A percentile compares a stretch with the other conserved stretches of the same genome.
phyloP scores from a whole-genome alignment of 805 yeast genomes.

The Yamadazyma nakazawae region DNA sequence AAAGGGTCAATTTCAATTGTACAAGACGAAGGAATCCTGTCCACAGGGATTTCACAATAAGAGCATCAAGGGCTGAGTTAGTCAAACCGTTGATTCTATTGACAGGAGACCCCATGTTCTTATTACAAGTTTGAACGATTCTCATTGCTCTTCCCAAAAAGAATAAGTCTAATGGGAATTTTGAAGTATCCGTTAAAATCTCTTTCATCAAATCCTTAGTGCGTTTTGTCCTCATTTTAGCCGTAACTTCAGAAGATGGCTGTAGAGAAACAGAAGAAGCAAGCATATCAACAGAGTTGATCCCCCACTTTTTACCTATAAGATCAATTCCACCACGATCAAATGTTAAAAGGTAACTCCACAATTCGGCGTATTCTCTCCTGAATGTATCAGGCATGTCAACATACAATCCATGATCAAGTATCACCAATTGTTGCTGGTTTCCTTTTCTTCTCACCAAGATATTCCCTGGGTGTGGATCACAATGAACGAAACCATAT shows the following conservation, averaged over 20 bases:
- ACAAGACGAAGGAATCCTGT: slow-evolving; percentile 10
- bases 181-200: slow-evolving; percentile 59
- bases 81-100: slow-evolving; percentile 66
- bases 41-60: slow-evolving; percentile 13
- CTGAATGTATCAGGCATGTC: slow-evolving; percentile 49
- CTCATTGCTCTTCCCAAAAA: slow-evolving; percentile 71
- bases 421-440: slow-evolving; percentile 56
- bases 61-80: slow-evolving; percentile 44
- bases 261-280: slow-evolving; percentile 53
- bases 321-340: slow-evolving; percentile 45
- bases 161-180: slow-evolving; percentile 63
- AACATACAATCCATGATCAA: slow-evolving; percentile 76
- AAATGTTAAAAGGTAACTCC: slow-evolving; percentile 59
- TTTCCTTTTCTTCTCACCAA: slow-evolving; percentile 44
- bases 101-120: slow-evolving; percentile 66
- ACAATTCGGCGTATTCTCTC: slow-evolving; percentile 54
- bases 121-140: slow-evolving; percentile 69
- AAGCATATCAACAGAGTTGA: slow-evolving; percentile 60
- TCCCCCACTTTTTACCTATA: slow-evolving; percentile 64
- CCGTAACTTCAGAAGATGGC: slow-evolving; percentile 28
- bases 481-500: slow-evolving; percentile 70
- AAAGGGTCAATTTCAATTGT: slow-evolving; percentile 21
- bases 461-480: slow-evolving; percentile 81
- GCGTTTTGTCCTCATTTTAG: slow-evolving; percentile 10
- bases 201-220: slow-evolving; percentile 45